These are phyloP conservation scores for Termitomyces sp. DNA, from an alignment of 768 basidiomycete species.

Conservation along the genomic window DNA sequence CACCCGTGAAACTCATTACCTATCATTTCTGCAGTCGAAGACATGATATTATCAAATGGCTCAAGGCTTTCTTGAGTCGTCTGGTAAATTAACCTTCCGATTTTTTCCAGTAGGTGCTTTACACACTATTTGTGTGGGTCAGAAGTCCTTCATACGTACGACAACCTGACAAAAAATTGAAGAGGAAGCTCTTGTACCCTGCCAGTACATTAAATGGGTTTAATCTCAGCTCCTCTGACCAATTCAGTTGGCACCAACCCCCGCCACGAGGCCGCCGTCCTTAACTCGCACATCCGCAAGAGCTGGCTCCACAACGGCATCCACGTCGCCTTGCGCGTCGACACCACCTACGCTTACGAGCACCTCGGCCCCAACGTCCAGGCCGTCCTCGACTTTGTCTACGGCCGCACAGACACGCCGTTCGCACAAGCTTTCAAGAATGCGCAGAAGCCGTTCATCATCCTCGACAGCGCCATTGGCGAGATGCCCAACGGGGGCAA, in stretches of 20 bases:
- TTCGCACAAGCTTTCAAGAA: conserved; percentile 46
- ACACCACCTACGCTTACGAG: conserved; percentile 91
- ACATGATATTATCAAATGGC: too few species aligned
- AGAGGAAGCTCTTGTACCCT: too few species aligned
- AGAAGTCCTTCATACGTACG: too few species aligned
- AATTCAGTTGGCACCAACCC: conserved; percentile 98
- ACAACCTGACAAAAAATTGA: too few species aligned
- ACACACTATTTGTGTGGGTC: too few species aligned
- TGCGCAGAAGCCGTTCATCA: conserved; percentile 88
- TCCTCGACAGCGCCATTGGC: conserved; percentile 81
- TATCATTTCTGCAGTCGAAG: too few species aligned
- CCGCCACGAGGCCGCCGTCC: conserved; percentile 92
- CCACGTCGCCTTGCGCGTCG: conserved; percentile 75
- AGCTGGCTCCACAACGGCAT: conserved; percentile 80
- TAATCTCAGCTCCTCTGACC: too few species aligned
- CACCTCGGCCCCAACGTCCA: conserved; percentile 77
- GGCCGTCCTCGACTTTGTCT: conserved; percentile 70
- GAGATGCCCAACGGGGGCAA: conserved; percentile 78
- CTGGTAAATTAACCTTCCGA: too few species aligned
- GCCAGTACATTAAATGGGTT: too few species aligned
- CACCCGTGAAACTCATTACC: too few species aligned
- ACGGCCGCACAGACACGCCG: conserved; percentile 51
- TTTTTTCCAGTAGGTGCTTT: too few species aligned
- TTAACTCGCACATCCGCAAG: conserved; percentile 96
- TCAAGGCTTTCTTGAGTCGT: too few species aligned